Conservation (phyloP, 495 filamentous ascomycete genomes). For the Aspergillus haitiensis region DNA sequence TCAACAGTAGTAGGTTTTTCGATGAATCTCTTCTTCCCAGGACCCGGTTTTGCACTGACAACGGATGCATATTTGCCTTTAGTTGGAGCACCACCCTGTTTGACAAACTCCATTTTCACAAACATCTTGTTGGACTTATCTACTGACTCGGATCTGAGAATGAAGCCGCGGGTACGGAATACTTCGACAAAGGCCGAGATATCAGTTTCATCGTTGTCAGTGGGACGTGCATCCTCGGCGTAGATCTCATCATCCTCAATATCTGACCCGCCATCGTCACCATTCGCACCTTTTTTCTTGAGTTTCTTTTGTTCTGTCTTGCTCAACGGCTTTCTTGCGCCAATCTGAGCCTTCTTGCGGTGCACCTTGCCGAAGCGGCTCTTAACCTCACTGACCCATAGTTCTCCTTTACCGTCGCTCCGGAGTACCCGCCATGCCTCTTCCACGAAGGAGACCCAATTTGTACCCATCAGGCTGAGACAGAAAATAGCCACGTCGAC, state of each 20-base stretch:
- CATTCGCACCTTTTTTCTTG: conserved; percentile 40
- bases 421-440: conserved; percentile 88
- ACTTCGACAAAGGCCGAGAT: conserved; percentile 87
- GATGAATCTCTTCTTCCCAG: conserved; percentile 60
- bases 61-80: conserved; percentile 65
- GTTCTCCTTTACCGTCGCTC: conserved; percentile 78
- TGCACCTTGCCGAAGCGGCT: conserved; percentile 72
- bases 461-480: conserved; percentile 96
- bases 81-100: conserved; percentile 60
- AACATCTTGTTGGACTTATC: conserved; percentile 97
- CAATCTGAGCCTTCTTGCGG: conserved; percentile 56
- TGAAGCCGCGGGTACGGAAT: conserved; percentile 73
- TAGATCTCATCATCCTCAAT: conserved; percentile 49
- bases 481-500: conserved; percentile 91
- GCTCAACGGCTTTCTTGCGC: conserved; percentile 62
- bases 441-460: conserved; percentile 93
- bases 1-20: conserved; percentile 54
- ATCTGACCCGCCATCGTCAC: conserved; percentile 38
- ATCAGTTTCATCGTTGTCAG: conserved; percentile 64
- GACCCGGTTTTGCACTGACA: conserved; percentile 38
- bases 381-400: conserved; percentile 97
- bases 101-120: conserved; percentile 91
- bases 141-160: conserved; percentile 61
- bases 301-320: conserved; percentile 54
- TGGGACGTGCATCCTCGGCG: conserved; percentile 49